Conservation (phyloP, 768 basidiomycete species). For the Leccinum subgranulosum region DNA sequence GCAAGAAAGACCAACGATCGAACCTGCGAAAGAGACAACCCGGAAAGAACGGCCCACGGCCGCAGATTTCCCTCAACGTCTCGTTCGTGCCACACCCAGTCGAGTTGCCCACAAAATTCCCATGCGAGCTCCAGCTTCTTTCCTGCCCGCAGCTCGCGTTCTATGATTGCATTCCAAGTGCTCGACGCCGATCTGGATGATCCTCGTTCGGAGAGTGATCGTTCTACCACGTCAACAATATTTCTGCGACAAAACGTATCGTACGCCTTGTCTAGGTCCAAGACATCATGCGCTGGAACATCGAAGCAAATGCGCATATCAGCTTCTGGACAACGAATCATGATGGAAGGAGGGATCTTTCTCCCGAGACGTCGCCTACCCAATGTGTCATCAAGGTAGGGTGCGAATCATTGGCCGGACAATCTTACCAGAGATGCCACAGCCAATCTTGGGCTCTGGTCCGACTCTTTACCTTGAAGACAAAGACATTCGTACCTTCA, state of each 20-base stretch:
- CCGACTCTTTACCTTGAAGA: constrained; percentile 79
- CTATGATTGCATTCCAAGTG: constrained; percentile 62
- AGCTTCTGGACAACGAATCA: constrained; percentile 66
- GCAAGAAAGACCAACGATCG: constrained; percentile 13
- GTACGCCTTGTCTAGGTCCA: constrained; percentile 39
- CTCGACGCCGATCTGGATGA: constrained; percentile 21
- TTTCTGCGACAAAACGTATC: constrained; percentile 57
- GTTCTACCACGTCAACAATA: constrained; percentile 59
- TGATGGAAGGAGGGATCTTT: constrained; percentile 61
- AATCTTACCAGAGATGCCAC: constrained; percentile 75
- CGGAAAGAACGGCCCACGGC: constrained; percentile 73
- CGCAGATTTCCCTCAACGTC: constrained; percentile 61
- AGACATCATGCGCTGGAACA: constrained; percentile 48
- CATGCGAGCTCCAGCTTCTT: constrained; percentile 72
- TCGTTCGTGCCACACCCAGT: constrained; percentile 82
- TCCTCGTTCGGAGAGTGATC: constrained; percentile 39
- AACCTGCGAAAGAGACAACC: constrained; percentile 72
- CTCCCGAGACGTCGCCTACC: constrained; percentile 72
- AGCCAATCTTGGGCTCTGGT: constrained; percentile 84
- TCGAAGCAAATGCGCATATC: constrained; percentile 69
- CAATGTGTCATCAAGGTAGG: background rate
- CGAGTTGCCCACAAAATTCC: constrained; percentile 68
- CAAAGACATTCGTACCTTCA: constrained; percentile 82
- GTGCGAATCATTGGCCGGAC: background rate
- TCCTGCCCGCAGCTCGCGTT: constrained; percentile 51